A percentile compares a stretch with the other conserved stretches of the same genome.
Conservation (phyloP, 2,329 filamentous ascomycete species). For the Fusarium anguioides region DNA sequence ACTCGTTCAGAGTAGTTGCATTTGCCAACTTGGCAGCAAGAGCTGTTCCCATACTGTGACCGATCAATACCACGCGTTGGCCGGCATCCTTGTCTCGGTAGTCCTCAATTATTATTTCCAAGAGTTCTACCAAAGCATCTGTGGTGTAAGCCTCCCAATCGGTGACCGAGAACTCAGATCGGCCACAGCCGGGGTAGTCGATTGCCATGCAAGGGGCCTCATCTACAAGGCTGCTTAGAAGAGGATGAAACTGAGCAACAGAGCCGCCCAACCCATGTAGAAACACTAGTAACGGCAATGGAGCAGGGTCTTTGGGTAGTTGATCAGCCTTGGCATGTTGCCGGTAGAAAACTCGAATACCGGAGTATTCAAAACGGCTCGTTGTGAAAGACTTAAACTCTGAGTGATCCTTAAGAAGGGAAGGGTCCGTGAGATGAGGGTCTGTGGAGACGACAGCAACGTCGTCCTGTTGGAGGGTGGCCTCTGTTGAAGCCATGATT, state of each 20-base stretch:
- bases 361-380: conserved; percentile 74
- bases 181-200: conserved; percentile 90
- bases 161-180: conserved; percentile 77
- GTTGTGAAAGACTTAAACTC: conserved; percentile 79
- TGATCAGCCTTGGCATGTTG: conserved; percentile 85
- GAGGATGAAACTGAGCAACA: conserved; percentile 84
- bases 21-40: conserved; percentile 77
- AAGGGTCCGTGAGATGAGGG: conserved; percentile 73
- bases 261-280: conserved; percentile 95
- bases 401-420: conserved; percentile 83
- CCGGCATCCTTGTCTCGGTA: conserved; percentile 72
- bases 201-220: conserved; percentile 84
- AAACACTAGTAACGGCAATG: conserved; percentile 87
- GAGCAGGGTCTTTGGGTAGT: conserved; percentile 76
- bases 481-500: conserved; percentile 42
- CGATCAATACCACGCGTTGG: conserved; percentile 83
- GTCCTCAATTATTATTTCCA: conserved; percentile 78
- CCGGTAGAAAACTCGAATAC: conserved; percentile 84
- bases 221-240: conserved; percentile 84
- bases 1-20: conserved; percentile 63
- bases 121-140: conserved; percentile 78
- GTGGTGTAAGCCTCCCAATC: conserved; percentile 83
- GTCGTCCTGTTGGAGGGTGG: conserved; percentile 37
- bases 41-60: conserved; percentile 90
- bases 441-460: conserved; percentile 47